Base-by-base conservation (phyloP, 2,329 filamentous ascomycete species). In the Colletotrichum melonis region DNA sequence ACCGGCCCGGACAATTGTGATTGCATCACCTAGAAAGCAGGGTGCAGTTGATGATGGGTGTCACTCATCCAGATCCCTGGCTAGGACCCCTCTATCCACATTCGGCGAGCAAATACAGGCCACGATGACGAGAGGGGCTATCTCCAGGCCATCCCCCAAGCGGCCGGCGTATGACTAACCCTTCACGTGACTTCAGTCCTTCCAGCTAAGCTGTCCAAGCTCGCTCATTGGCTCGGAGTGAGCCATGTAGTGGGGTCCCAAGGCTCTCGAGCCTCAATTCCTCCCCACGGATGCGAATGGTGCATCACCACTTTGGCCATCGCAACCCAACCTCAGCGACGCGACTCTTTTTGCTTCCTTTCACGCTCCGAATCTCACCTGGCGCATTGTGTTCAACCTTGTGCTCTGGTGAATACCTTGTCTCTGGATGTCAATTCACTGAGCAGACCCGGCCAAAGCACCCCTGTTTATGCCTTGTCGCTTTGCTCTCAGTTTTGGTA, bases 181-280 rank as follows among this genome's bases (percentile, higher is more conserved):
- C 0, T 22, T 66, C 71, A 73, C 71, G 71, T 73, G 71, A 62
- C n/a, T 1, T 1, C 0, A 1, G 4, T 2, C 3, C 22, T 11
- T 5, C n/a, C 9, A 66, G 67, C 35, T 63, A 5, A 28, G 16
- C 16, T 49, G 19, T 7, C 1, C 5, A n/a, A 73, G 71, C 67
- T 73, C 26, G 30, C 32, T 24, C 42, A 74, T 74, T 74, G 72
- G 72, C 5, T 49, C 32, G 58, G 52, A 42, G 12, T 22, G 11
- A 26, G 22, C 58, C 38, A 57, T n/a, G 12, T n/a, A 68, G 69
- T 74, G 72, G 72, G 72, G 72, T 49, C 24, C 54, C 24, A 46
- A 59, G 72, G 57, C 68, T 72, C 63, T 72, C 68, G 62, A 73
- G 63, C 72, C 72, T 74, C 67, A 73, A 71, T 73, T 66, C 67